Base-by-base conservation (phyloP, 2,329 filamentous ascomycete species). In the Nigrograna mackinnonii region DNA sequence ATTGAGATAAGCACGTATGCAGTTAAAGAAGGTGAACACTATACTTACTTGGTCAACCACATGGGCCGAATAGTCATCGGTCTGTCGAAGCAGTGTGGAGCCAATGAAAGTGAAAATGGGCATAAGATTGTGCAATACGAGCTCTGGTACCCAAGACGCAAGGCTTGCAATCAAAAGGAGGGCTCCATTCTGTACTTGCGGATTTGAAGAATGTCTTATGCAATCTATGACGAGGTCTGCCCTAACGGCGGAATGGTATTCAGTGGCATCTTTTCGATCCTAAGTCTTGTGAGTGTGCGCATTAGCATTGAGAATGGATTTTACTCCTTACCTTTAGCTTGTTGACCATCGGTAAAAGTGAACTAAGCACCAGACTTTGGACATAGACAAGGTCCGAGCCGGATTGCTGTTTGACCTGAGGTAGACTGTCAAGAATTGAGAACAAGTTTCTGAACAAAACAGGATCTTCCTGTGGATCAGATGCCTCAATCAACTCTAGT, bases 71-170 rank as follows among this genome's bases (percentile, higher is more conserved):
- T 96, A 97, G 57, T 97, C 92, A 58, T 99, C 95, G 56, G 89
- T 90, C 71, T 96, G 92, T 36, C 89, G 85, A 37, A 99, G 79
- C 16, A 96, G 86, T 3, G 89, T 96, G 32, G 86, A 87, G 31
- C 92, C 91, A 86, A 97, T 96, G 65, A 97, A 96, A 0, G 94
- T 97, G 72, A 99, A 99, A 39, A 99, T 92, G 11, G 94, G 94
- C 94, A 99, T 99, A 40, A 99, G 89, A 56, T 91, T 96, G 70
- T 99, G 92, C 43, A 99, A 78, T 3, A 99, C 89, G 35, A 95
- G 75, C 65, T 96, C 91, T 0, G 95, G 94, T 0, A 90, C 89
- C 54, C 91, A 88, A 28, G 86, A 86, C 17, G 94, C 92, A 30
- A 99, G 77, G 43, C 85, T 87, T 18, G 92, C 91, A 44, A 97